Evolutionary conservation across 1,284 basidiomycete genomes (phyloP), one percentile per base, ranked within the genome.

Genomic region (Austroboletus novae-zelandiae): DNA sequence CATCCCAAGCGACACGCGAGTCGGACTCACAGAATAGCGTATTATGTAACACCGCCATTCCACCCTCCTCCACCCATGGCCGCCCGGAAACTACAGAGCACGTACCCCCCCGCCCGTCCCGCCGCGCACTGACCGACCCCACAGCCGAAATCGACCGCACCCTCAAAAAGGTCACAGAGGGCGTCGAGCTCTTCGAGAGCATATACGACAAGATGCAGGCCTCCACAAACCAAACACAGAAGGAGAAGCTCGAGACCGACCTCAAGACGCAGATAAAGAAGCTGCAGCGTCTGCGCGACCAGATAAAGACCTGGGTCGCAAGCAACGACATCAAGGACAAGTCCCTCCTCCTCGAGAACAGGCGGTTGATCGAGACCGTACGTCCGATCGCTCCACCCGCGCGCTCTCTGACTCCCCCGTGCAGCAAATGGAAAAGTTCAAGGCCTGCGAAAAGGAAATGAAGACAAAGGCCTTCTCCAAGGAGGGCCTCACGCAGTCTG

Each of bases 401-500:
- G 15, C 43, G 29, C 42, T 23, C 23, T 46, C 43, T 11, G 25
- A 45, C 34, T 9, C 20, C 6, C 32, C 39, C 14, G 11, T 29
- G 2, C 20, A 98, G 95, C 97, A 99, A 97, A 99, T 99, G 97
- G 97, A 99, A 76, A 94, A 93, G 67, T 99, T 99, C 83, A 99
- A 99, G 67, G 96, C 96, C 23, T 93, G 94, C 72, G 97, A 99
- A 76, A 99, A 99, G 77, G 97, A 99, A 74, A 98, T 99, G 94
- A 99, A 99, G 82, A 99, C 97, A 56, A 99, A 99, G 71, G 97
- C 97, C 0, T 99, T 99, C 74, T 98, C 95, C 30, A 99, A 99
- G 72, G 97, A 98, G 71, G 97, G 97, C 34, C 81, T 99, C 32
- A 98, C 91, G 57, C 93, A 95, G 50, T 94, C 94, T 5, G 83